Evolutionary conservation across 179 eudicot genomes (phyloP).

Genomic region (Carnegiea gigantea): DNA sequence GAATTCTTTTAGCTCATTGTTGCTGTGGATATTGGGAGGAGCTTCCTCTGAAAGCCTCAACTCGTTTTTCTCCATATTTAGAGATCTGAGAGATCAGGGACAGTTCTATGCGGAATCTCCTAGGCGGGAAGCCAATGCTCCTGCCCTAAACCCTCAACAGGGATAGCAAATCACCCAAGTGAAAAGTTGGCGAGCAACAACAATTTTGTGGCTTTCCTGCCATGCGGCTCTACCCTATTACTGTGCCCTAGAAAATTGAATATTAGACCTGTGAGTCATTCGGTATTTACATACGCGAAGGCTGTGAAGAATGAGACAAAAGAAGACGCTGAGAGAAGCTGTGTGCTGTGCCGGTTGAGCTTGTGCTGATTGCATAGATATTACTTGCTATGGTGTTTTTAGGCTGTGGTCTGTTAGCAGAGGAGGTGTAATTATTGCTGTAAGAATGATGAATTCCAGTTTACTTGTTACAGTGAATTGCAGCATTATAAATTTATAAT

Average conservation of each 20-base stretch:
- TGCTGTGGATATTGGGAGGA: slow-evolving; percentile 87
- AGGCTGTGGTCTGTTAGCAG: neutral
- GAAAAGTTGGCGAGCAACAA: neutral
- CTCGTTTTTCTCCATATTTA: slow-evolving; percentile 84
- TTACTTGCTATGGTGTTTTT: neutral
- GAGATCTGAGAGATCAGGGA: slow-evolving; percentile 83
- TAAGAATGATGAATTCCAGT: neutral
- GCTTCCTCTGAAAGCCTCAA: slow-evolving; percentile 89
- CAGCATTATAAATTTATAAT: too few relatives aligned
- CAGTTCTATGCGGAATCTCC: slow-evolving; percentile 57
- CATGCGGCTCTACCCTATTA: neutral
- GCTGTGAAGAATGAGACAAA: slow-evolving; percentile 4
- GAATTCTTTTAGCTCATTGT: slow-evolving; percentile 82
- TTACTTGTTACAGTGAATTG: neutral
- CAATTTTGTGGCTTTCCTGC: neutral
- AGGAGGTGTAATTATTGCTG: neutral
- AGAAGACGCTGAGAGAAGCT: neutral
- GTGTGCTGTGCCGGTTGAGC: neutral
- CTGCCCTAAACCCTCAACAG: slow-evolving; percentile 26
- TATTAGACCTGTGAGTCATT: neutral
- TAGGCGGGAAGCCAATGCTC: slow-evolving; percentile 41
- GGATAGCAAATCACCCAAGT: slow-evolving; percentile 8
- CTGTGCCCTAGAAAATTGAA: slow-evolving; percentile 1
- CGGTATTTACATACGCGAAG: slow-evolving; percentile 8
- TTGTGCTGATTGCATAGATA: neutral